Evolutionary conservation across 495 filamentous ascomycete species (phyloP), one percentile per base, ranked within the genome.

Genomic region (Cercophora sp.): DNA sequence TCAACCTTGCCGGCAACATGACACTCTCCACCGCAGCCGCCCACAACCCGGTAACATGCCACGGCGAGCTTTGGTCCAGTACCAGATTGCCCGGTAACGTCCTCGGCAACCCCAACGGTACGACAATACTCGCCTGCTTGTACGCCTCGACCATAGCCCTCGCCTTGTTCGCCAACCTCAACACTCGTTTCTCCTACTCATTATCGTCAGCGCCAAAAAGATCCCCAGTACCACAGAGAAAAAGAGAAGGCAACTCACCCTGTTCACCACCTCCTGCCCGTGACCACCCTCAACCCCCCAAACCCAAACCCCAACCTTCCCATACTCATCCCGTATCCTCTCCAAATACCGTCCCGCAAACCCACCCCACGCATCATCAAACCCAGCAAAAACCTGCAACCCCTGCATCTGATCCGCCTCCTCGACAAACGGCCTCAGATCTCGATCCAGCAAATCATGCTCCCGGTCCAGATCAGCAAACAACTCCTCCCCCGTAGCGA

Each of bases 341-440:
- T 96, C 89, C 15, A 94, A 61, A 71, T 95, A 96, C 60, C 75
- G 76, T 3, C 84, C 73, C 8, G 86, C 78, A 67, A 96, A 96
- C 0, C 91, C 91, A 49, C 88, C 90, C 94, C 93, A 99, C 1
- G 88, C 91, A 76, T 96, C 90, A 64, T 96, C 91, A 8, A 85
- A 70, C 9, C 81, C 78, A 0, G 87, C 77, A 43, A 96, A 78
- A 18, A 97, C 60, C 61, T 97, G 91, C 24, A 99, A 67, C 0
- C 85, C 92, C 63, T 96, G 91, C 69, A 97, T 74, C 51, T 88
- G 84, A 65, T 99, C 93, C 53, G 91, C 93, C 69, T 96, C 93
- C 70, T 99, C 93, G 1, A 83, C 81, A 61, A 96, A 95, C 0
- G 81, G 80, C 49, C 94, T 78, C 24, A 97, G 61, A 64, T 99